Evolutionary conservation across 1,284 basidiomycete species (phyloP), one percentile per base, ranked within the genome.

Genomic region (Xerocomus minutiporus): DNA sequence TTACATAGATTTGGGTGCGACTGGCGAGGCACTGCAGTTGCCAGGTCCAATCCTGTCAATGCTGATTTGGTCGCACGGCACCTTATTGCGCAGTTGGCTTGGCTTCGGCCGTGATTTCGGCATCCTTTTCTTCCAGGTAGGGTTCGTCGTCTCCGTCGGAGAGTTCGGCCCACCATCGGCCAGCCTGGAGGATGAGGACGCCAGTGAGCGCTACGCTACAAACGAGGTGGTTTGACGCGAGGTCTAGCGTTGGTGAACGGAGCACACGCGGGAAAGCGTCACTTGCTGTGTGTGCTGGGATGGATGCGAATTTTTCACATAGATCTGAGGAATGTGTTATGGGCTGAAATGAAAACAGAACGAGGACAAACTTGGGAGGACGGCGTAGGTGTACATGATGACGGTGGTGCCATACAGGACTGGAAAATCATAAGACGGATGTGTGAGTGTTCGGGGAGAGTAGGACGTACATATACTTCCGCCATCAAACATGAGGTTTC

Each of bases 401-500:
- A 83, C 73, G 28, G 86, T 82, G 17, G 79, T 83, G 41, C 77
- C 77, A 62, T 88, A 91, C 55, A 91, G 72, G 68, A 91, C 88
- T 91, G 64, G 13, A 39, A 48, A 26, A 36, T 4, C 5, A 25
- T 45, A 25, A 51, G 47, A 51, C 12, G 23, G n/a, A 26, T 5
- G 47, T 4, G 4, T 7, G 40, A 35, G 20, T 7, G 1, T 13
- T 13, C n/a, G 25, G 9, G 20, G 9, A 25, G 34, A 28, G 42
- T 8, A 43, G 17, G 17, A 57, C 86, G 67, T 58, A 91, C 88
- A 87, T 61, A 90, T 84, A 66, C 88, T 90, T 41, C 84, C 89
- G 23, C 88, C 88, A 61, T 91, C 88, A 63, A 91, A 91, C 88
- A 91, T 91, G 62, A 91, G 73, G 67, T 91, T 91, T 35, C 81